phyloP scores from a whole-genome alignment of 805 yeast species.

The Nakazawaea populi region DNA sequence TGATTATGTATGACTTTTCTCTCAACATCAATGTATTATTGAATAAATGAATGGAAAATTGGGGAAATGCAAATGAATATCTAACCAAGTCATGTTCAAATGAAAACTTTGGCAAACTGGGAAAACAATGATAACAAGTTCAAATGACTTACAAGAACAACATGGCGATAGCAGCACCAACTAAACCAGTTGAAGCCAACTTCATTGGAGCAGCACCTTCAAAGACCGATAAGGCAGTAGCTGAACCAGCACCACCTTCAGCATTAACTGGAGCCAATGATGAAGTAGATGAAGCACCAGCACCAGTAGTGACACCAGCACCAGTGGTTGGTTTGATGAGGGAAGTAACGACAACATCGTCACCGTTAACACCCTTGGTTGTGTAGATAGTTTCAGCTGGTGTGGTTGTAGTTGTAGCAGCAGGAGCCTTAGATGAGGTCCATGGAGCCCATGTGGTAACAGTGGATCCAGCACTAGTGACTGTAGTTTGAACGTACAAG shows the following conservation, averaged over 20 bases:
- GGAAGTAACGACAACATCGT: constrained; percentile 7
- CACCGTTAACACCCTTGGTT: constrained; percentile 12
- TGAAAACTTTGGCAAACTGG: background rate
- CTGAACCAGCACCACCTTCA: background rate
- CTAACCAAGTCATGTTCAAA: background rate
- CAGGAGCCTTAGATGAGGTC: background rate
- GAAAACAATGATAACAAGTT: background rate
- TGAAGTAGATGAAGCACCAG: background rate
- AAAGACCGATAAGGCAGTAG: constrained; percentile 3
- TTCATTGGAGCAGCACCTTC: constrained; percentile 7
- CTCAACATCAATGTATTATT: too few species aligned
- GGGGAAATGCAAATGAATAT: background rate
- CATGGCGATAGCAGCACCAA: constrained; percentile 10
- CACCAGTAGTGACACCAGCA: constrained; percentile 5
- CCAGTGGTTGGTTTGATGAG: constrained; percentile 4
- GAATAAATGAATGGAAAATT: too few species aligned
- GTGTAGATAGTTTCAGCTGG: constrained; percentile 1
- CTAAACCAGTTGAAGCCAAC: constrained; percentile 5
- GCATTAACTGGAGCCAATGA: background rate
- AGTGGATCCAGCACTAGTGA: background rate
- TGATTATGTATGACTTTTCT: too few species aligned
- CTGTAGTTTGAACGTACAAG: constrained; percentile 13
- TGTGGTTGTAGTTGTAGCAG: constrained; percentile 5
- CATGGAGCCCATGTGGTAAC: constrained; percentile 2
- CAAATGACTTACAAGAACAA: constrained; percentile 6